These are phyloP conservation scores for Sporothrix pseudoabietina DNA, from an alignment of 2,329 filamentous ascomycete genomes.

Conservation along the genomic window DNA sequence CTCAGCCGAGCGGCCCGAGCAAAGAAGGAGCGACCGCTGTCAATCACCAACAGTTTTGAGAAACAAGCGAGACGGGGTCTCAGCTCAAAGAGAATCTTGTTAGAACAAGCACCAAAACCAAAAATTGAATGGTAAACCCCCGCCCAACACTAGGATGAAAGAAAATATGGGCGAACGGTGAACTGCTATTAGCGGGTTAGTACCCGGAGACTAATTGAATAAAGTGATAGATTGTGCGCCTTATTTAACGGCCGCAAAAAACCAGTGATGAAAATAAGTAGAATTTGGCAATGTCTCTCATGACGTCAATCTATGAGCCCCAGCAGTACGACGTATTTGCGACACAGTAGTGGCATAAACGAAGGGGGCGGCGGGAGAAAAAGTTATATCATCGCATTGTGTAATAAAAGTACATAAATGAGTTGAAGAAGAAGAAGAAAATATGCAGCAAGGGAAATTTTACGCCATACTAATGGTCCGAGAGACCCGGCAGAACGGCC, in stretches of 20 bases:
- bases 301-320: background rate
- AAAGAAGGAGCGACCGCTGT: background rate
- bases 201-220: slow-evolving; percentile 9
- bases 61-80: background rate
- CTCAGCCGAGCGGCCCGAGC: slow-evolving; percentile 22
- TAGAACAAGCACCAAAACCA: background rate
- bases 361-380: background rate
- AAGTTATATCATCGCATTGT: background rate
- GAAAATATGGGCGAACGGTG: slow-evolving; percentile 3
- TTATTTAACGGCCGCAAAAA: background rate
- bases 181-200: slow-evolving; percentile 18
- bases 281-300: background rate
- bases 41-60: background rate
- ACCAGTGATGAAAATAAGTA: background rate
- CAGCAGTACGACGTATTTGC: background rate
- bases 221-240: background rate
- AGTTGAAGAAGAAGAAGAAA: background rate
- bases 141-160: slow-evolving; percentile 7
- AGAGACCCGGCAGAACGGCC: background rate
- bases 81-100: background rate
- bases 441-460: background rate
- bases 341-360: background rate
- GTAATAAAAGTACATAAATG: background rate
- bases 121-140: background rate
- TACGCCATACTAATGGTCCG: background rate